Base-by-base conservation (phyloP, 176 grass and related monocot species). In the Zea luxurians region DNA sequence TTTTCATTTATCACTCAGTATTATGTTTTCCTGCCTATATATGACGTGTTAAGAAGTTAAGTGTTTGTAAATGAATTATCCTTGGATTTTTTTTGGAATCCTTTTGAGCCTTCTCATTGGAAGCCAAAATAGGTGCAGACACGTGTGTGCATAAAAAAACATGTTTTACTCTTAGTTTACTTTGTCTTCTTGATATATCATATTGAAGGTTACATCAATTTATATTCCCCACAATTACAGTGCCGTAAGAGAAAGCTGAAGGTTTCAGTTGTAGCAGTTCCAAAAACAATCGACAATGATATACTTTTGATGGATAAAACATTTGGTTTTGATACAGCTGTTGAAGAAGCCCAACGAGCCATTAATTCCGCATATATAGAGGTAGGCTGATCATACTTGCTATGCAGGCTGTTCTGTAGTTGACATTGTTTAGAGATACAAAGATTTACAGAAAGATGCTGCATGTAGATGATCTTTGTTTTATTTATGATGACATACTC, bases 341-440 rank as follows among this genome's bases (percentile, higher is more conserved):
- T 99, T 45, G 96, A 99, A 92, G 91, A 99, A 92, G 92, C 96
- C 83, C 96, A 92, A 38, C 83, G 87, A 74, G 92, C 96, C 54
- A 95, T 99, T 60, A 92, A 95, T 76, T 95, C 96, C 76, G 96
- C 92, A 42, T 99, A 99, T 78, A 95, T 99, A 75, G 96, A 99
- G 96, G 96, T 92, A 72, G 40, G 34, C 16, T 59, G n/a, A 18
- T 74, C 12, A 36, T 37, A 50, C 7, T 52, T 72, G 13, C 34
- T 37, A 53, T 54, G 34, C 9, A 72, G 46, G 34, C 69, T 71
- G 12, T 71, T 71, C 47, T 71, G 68, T 2, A 50, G 49, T 17
- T 10, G 13, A 17, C 34, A 77, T 21, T 77, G 58, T 34, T 72
- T 50, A 50, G 70, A 53, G 70, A 37, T 54, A 38, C 8, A 52